Percentiles rank a stretch among this genome's conserved stretches.
phyloP scores from a whole-genome alignment of 1,284 basidiomycete genomes.

The Agroathelia rolfsii region DNA sequence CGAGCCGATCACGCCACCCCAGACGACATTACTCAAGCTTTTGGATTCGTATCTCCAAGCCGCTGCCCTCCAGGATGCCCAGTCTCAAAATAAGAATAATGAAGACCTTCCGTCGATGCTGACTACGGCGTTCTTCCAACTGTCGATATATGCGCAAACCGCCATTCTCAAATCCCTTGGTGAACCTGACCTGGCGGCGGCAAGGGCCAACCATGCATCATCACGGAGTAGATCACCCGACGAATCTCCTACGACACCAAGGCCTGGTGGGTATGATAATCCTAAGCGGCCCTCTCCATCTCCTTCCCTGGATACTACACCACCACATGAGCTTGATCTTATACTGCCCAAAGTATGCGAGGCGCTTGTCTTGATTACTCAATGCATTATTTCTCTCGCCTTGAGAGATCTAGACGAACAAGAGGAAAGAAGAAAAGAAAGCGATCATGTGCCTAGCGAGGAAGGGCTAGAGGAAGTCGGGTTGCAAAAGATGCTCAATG shows the following conservation, averaged over 20 bases:
- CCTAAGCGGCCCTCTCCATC: conserved; percentile 10
- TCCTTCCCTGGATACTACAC: conserved; percentile 1
- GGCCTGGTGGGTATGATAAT: not conserved
- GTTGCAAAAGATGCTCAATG: conserved; percentile 33
- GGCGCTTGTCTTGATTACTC: conserved; percentile 66
- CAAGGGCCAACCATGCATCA: conserved; percentile 1
- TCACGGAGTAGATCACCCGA: too few species aligned
- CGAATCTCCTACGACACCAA: too few species aligned
- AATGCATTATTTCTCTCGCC: conserved; percentile 63
- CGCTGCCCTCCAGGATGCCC: too few species aligned
- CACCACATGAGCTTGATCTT: conserved; percentile 38
- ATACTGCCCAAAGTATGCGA: conserved; percentile 70
- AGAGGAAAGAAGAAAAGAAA: conserved; percentile 15
- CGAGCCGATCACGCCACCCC: conserved; percentile 74
- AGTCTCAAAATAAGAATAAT: conserved; percentile 15
- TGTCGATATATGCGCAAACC: conserved; percentile 41
- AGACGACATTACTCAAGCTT: conserved; percentile 78
- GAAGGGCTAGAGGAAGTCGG: conserved; percentile 15
- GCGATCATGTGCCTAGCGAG: conserved; percentile 26
- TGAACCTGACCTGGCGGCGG: conserved; percentile 11
- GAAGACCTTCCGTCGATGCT: conserved; percentile 32
- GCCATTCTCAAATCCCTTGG: conserved; percentile 42
- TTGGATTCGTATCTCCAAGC: conserved; percentile 73
- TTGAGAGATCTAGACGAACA: conserved; percentile 41
- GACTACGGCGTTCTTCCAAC: conserved; percentile 39